Evolutionary conservation across 495 filamentous ascomycete genomes (phyloP).

Genomic region (Glonium stellatum): DNA sequence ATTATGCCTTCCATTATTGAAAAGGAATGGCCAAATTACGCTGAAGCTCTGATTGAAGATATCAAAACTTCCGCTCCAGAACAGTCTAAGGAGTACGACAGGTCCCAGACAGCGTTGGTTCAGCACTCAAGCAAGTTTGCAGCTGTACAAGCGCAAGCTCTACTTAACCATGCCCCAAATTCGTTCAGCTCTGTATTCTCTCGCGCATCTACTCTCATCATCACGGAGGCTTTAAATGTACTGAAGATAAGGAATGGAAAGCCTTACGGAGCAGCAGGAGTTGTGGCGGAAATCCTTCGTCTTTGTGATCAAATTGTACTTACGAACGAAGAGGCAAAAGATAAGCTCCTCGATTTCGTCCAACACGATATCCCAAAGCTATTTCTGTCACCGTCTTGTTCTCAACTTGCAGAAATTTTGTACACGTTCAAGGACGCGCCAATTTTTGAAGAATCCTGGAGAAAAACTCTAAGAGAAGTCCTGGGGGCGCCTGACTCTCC

Average conservation of each 20-base stretch:
- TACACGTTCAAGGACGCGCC: slow-evolving; percentile 21
- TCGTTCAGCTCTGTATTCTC: slow-evolving; percentile 31
- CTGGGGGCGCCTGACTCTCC: slow-evolving; percentile 27
- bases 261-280: slow-evolving; percentile 69
- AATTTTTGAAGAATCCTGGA: slow-evolving; percentile 30
- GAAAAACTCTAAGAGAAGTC: slow-evolving; percentile 23
- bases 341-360: slow-evolving; percentile 38
- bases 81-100: slow-evolving; percentile 64
- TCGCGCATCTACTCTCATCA: slow-evolving; percentile 31
- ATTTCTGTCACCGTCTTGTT: slow-evolving; percentile 48
- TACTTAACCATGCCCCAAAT: slow-evolving; percentile 8
- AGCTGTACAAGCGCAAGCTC: slow-evolving; percentile 5
- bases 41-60: slow-evolving; percentile 49
- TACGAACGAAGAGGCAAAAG: slow-evolving; percentile 19
- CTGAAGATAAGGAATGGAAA: slow-evolving; percentile 63
- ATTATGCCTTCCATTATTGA: slow-evolving; percentile 36
- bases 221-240: slow-evolving; percentile 46
- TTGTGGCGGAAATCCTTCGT: slow-evolving; percentile 47
- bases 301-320: slow-evolving; percentile 23
- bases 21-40: slow-evolving; percentile 49
- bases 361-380: slow-evolving; percentile 45
- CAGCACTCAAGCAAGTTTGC: slow-evolving; percentile 16
- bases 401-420: slow-evolving; percentile 33
- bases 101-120: slow-evolving; percentile 58
- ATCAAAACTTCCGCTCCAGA: slow-evolving; percentile 68